Evolutionary conservation across 345 rosid species (phyloP).

Genomic region (Luvunga scandens): DNA sequence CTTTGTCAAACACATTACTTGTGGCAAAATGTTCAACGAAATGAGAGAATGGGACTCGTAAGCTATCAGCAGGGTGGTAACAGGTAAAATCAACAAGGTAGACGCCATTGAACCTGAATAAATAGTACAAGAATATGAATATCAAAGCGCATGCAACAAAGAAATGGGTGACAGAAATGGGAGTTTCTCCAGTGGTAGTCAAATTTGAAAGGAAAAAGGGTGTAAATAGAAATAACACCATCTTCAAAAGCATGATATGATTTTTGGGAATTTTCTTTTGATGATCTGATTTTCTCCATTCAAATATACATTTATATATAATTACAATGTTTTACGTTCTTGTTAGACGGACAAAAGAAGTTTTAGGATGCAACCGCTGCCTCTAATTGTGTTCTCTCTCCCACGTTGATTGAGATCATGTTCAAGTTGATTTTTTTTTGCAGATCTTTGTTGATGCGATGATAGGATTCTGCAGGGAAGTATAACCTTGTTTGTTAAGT

Average conservation of each 20-base stretch:
- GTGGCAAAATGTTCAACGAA: conserved; percentile 40
- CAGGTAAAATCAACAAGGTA: conserved; percentile 61
- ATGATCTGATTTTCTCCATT: background rate
- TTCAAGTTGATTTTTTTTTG: background rate
- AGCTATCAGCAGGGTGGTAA: conserved; percentile 43
- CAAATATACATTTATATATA: background rate
- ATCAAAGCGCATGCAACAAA: conserved; percentile 16
- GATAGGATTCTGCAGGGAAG: background rate
- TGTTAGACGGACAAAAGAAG: background rate
- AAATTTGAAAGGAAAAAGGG: conserved; percentile 20
- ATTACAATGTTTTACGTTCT: background rate
- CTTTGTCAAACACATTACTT: conserved; percentile 19
- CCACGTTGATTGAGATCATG: background rate
- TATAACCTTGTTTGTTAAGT: conserved; percentile 13
- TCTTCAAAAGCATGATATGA: conserved; percentile 11
- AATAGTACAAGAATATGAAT: conserved; percentile 19
- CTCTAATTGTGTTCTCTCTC: background rate
- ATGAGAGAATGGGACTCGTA: conserved; percentile 33
- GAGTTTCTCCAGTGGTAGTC: conserved; percentile 9
- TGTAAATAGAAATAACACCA: conserved; percentile 11
- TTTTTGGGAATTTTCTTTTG: background rate
- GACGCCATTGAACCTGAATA: conserved; percentile 26
- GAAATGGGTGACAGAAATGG: conserved; percentile 17
- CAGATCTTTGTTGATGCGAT: background rate
- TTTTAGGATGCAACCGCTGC: conserved; percentile 13